phyloP scores from a whole-genome alignment of 177 flowering plant genomes.

The Telopea speciosissima region DNA sequence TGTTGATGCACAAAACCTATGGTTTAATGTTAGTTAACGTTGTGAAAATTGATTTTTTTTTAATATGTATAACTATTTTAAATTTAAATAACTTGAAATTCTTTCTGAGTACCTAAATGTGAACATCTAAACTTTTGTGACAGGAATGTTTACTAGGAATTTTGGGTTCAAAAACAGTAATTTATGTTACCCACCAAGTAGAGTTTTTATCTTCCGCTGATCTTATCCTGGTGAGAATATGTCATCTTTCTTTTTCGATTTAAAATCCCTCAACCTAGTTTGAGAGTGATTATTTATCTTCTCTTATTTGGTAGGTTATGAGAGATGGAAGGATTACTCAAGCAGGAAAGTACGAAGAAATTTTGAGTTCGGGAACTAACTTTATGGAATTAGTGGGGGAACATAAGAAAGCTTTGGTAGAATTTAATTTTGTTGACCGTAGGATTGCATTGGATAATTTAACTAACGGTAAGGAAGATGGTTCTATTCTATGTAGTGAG shows the following conservation, averaged over 20 bases:
- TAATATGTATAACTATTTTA: background rate
- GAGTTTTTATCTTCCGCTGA: constrained; percentile 57
- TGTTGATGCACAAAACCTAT: too few relatives aligned
- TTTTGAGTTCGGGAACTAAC: constrained; percentile 43
- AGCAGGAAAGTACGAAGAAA: constrained; percentile 51
- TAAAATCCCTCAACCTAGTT: too few relatives aligned
- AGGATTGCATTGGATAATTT: background rate
- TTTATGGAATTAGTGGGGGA: constrained; percentile 24
- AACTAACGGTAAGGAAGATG: background rate
- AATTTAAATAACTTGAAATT: background rate
- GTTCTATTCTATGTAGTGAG: constrained; percentile 5
- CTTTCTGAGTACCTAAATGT: background rate
- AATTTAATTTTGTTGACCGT: too few relatives aligned
- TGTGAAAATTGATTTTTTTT: constrained; percentile 1
- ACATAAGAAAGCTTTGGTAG: constrained; percentile 24
- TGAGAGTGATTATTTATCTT: background rate
- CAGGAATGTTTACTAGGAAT: constrained; percentile 48
- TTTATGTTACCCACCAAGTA: constrained; percentile 66
- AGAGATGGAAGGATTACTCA: constrained; percentile 56
- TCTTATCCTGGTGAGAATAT: constrained; percentile 18
- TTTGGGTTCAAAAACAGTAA: constrained; percentile 56
- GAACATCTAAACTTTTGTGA: background rate
- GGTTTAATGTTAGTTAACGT: too few relatives aligned
- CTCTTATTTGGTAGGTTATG: constrained; percentile 41
- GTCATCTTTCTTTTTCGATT: background rate